Base-by-base conservation (phyloP, 2,329 filamentous ascomycete genomes). In the Aspergillus piperis region DNA sequence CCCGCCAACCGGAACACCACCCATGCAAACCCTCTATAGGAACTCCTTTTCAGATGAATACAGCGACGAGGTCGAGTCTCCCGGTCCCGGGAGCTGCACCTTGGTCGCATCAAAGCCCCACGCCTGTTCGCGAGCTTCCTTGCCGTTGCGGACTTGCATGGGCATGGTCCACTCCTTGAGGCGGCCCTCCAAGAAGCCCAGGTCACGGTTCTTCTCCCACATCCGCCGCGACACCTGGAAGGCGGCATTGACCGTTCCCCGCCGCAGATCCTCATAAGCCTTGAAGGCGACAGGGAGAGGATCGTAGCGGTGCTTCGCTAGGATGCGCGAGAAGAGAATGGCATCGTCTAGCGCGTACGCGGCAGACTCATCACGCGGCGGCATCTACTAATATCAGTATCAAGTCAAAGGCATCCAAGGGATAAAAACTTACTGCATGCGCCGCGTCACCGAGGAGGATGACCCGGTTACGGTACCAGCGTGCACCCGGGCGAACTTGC, bases 381-480 rank as follows among this genome's bases (percentile, higher is more conserved):
- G 79, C 79, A 81, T 81, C 78, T 80, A 57, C 17, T 44, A 2
- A 4, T 2, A 11, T 42, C n/a, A 49, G 54, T 68, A 60, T 54
- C 51, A 8, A 27, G 19, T n/a, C 19, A 10, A 11, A 3, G 25
- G 10, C 27, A 11, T 1, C 6, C 8, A 23, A 32, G 15, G 5
- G 13, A 17, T 10, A 8, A 30, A 27, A 19, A 71, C 77, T 53
- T 73, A 80, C 78, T 38, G 79, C 79, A 62, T 82, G 79, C 4
- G 78, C 80, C 25, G 80, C 79, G 69, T 82, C 80, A 4, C 80
- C 79, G 3, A 82, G 64, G 5, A 82, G 63, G 21, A 81, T 70
- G 3, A 74, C 73, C 4, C 77, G 71, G n/a, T 76, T 72, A 5
- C 71, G 74, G 44, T 64, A 72, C 79, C 79, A 81, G 21, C 67